Evolutionary conservation across 202 grass and related monocot genomes (phyloP).

Genomic region (Zizania palustris): DNA sequence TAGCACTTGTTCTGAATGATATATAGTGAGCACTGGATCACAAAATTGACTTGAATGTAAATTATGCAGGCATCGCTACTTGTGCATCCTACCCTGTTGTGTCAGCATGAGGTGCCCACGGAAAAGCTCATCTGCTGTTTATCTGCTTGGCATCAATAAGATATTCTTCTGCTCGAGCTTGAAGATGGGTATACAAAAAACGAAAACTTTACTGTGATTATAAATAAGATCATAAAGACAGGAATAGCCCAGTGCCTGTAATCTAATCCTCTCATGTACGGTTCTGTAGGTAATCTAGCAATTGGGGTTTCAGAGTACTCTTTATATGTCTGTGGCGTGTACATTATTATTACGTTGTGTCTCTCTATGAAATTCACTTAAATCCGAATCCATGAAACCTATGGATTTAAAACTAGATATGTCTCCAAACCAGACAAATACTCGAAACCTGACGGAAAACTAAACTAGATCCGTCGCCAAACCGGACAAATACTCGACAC

Average conservation of each 20-base stretch:
- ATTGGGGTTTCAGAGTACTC: conserved; percentile 23
- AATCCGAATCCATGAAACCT: no score
- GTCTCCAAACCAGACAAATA: no score
- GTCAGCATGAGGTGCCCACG: conserved; percentile 28
- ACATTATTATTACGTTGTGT: background rate
- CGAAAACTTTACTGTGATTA: conserved; percentile 47
- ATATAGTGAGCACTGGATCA: background rate
- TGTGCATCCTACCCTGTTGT: conserved; percentile 76
- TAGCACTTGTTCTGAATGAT: background rate
- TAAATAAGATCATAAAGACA: conserved; percentile 28
- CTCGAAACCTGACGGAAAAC: no score
- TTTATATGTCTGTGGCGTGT: background rate
- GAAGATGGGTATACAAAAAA: conserved; percentile 39
- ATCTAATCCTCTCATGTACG: conserved; percentile 31
- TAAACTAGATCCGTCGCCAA: no score
- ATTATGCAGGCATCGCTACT: conserved; percentile 66
- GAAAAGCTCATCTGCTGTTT: background rate
- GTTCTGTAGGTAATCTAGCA: conserved; percentile 33
- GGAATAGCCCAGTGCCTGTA: conserved; percentile 36
- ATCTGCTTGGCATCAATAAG: conserved; percentile 42
- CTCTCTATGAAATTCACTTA: background rate
- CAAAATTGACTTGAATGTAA: conserved; percentile 23
- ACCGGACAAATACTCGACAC: no score
- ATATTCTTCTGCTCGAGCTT: conserved; percentile 21
- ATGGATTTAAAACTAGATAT: no score